Conservation (phyloP, 345 rosid genomes). For the Acer negundo region DNA sequence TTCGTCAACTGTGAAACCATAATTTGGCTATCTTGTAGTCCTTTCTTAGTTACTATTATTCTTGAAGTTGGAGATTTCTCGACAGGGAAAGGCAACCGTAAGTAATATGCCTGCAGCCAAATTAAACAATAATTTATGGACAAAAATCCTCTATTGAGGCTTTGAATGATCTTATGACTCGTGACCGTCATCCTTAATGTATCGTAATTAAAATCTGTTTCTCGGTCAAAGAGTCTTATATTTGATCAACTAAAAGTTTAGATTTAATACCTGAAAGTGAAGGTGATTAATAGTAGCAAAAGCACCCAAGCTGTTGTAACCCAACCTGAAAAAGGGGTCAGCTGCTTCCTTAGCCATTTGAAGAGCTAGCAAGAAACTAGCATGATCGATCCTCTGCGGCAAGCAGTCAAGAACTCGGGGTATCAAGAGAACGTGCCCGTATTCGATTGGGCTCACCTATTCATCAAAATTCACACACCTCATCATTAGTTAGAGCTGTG, state of each 20-base stretch:
- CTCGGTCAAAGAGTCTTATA: no score
- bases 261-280: conserved; percentile 46
- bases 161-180: no score
- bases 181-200: no score
- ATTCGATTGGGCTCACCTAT: conserved; percentile 62
- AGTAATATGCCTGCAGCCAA: conserved; percentile 44
- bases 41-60: conserved; percentile 25
- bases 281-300: conserved; percentile 64
- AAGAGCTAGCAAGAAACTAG: conserved; percentile 54
- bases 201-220: no score
- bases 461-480: no score
- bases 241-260: no score
- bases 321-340: conserved; percentile 50
- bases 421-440: conserved; percentile 57
- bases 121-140: background rate
- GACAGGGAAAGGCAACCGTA: conserved; percentile 40
- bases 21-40: conserved; percentile 24
- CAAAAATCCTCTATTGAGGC: background rate
- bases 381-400: conserved; percentile 57
- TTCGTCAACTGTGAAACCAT: conserved; percentile 36
- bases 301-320: conserved; percentile 70
- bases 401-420: conserved; percentile 47
- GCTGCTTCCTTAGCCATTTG: conserved; percentile 50
- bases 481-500: no score
- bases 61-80: conserved; percentile 43